Base-by-base conservation (phyloP, 1,284 basidiomycete genomes). In the Apiotrichum porosum region DNA sequence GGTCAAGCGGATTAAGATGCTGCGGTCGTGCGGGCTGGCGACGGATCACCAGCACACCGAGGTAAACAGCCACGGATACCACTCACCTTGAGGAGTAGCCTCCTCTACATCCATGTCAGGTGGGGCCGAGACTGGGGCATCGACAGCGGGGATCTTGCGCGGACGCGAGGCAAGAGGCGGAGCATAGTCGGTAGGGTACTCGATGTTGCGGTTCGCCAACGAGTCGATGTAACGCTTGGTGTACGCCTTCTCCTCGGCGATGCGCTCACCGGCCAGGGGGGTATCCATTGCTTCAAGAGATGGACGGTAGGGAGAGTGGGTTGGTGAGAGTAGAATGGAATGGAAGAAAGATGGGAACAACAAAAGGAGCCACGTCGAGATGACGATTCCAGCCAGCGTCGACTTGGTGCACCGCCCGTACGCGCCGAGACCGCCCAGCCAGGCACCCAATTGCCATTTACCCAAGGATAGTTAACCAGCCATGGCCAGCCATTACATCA, bases 181-280 rank as follows among this genome's bases (percentile, higher is more conserved):
- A 62, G 85, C 82, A 72, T 85, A 90, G 66, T 87, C 83, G 67
- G 86, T 81, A 21, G 76, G 69, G 66, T 84, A 89, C 9, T 78
- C 79, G 44, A 91, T 78, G 23, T 83, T 82, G 62, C 86, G 84
- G 2, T 78, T 72, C 0, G 81, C 78, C 54, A 94, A 69, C 12
- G 81, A 82, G 56, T 83, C 84, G 40, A 83, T 72, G 59, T 86
- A 85, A 6, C 80, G 80, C 65, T 82, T 85, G 44, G 85, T 80
- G 66, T 91, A 90, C 2, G 79, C 77, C 47, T 79, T 75, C 60
- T 86, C 84, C 52, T 83, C 81, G 57, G 61, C 63, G 44, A 71
- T 37, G 23, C 79, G 77, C 62, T 88, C 85, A 44, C 63, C 68
- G 2, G 60, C 44, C 28, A 71, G 54, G 13, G 56, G 60, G 24